Evolutionary conservation across 2,329 filamentous ascomycete species (phyloP).

Genomic region (Fusarium domesticum): DNA sequence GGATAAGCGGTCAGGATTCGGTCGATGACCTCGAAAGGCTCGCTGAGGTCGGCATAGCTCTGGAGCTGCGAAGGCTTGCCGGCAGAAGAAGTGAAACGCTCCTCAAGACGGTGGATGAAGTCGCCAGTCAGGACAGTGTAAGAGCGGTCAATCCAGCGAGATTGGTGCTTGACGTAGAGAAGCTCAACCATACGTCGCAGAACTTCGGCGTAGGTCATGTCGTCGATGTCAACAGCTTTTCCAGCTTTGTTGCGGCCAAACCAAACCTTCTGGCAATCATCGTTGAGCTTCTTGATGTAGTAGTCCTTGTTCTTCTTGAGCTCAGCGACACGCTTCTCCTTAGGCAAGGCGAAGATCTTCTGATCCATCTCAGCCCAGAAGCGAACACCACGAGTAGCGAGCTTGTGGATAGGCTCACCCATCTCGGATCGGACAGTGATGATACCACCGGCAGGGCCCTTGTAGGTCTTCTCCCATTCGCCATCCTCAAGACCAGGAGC

Average conservation of each 20-base stretch:
- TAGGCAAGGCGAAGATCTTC: conserved; percentile 95
- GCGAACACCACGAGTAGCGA: conserved; percentile 89
- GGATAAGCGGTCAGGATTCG: conserved; percentile 80
- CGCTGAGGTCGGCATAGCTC: conserved; percentile 81
- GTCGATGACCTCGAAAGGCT: conserved; percentile 75
- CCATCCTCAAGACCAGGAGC: conserved; percentile 77
- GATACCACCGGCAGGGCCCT: conserved; percentile 84
- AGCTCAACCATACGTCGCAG: conserved; percentile 83
- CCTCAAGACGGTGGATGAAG: conserved; percentile 95
- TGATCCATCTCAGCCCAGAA: conserved; percentile 99
- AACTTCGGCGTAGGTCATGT: conserved; percentile 93
- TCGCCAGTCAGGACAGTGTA: conserved; percentile 82
- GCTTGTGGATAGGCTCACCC: conserved; percentile 99
- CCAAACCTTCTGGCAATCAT: conserved; percentile 96
- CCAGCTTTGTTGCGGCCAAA: conserved; percentile 82
- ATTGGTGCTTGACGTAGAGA: conserved; percentile 87
- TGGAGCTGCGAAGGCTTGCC: conserved; percentile 81
- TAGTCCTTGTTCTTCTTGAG: conserved; percentile 84
- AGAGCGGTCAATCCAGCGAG: conserved; percentile 86
- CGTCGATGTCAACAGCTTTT: conserved; percentile 80
- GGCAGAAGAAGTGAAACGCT: conserved; percentile 76
- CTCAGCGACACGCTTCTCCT: conserved; percentile 85
- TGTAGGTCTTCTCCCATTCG: conserved; percentile 92
- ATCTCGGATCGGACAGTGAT: conserved; percentile 98
- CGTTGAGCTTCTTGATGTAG: conserved; percentile 94